A percentile compares a stretch with the other conserved stretches of the same genome.
Evolutionary conservation across 139 green algal genomes (phyloP).

Genomic region (Dunaliella primolecta): DNA sequence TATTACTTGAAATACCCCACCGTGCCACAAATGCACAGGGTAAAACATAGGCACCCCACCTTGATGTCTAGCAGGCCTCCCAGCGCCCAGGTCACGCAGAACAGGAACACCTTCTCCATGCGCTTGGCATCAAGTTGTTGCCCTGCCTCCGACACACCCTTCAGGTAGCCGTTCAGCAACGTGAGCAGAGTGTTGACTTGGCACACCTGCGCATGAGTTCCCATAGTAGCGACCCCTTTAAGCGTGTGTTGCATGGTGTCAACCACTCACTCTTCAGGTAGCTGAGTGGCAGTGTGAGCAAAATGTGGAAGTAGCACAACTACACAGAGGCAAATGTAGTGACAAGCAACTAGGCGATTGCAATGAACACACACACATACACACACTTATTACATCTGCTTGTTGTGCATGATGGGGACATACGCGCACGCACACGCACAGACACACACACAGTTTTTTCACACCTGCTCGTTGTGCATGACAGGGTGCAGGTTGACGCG

Average conservation of each 20-base stretch:
- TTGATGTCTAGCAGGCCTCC: constrained; percentile 78
- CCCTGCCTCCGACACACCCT: constrained; percentile 25
- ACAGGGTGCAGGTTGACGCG: constrained; percentile 71
- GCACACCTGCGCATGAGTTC: constrained; percentile 60
- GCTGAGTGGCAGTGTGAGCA: neutral
- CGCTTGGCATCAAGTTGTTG: constrained; percentile 43
- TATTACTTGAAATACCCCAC: too few relatives aligned
- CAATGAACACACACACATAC: too few relatives aligned
- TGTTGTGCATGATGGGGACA: too few relatives aligned
- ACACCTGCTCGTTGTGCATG: constrained; percentile 81
- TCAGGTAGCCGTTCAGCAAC: constrained; percentile 74
- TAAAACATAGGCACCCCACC: too few relatives aligned
- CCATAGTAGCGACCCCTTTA: neutral
- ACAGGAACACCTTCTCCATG: constrained; percentile 87
- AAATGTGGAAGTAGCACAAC: too few relatives aligned
- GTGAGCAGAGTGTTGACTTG: constrained; percentile 75
- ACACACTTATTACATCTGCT: too few relatives aligned
- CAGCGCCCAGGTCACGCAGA: constrained; percentile 79
- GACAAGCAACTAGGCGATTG: too few relatives aligned
- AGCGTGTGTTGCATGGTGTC: neutral
- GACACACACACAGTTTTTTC: too few relatives aligned
- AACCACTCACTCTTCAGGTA: neutral
- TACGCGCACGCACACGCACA: too few relatives aligned
- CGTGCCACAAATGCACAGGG: too few relatives aligned
- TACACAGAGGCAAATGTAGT: too few relatives aligned